Base-by-base conservation (phyloP, 2,329 filamentous ascomycete genomes). In the Lecanicillium sp. region DNA sequence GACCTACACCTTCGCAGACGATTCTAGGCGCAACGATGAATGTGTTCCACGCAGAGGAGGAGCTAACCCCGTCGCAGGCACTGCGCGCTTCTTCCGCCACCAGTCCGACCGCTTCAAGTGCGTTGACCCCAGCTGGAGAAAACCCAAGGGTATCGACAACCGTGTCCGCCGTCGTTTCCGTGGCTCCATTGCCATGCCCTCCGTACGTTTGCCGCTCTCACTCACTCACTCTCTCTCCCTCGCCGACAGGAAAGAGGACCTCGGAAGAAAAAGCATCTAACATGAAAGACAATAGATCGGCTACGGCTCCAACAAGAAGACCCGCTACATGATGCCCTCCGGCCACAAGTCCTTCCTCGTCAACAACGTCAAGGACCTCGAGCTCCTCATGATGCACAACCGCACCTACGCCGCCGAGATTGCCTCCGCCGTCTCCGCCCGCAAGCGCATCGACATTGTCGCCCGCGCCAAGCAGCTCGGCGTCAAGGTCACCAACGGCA, bases 101-200 rank as follows among this genome's bases (percentile, higher is more conserved):
- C 93, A 98, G 84, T 87, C 82, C 74, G 93, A 97, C 77, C 85
- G 85, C 71, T 98, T 95, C 81, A 95, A 84, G 79, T 85, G 93
- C 71, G 84, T 97, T 62, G 84, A 80, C 69, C 71, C 86, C 62
- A 85, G 82, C 81, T 98, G 93, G 93, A 87, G 93, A 78, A 98
- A 97, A 83, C 93, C 93, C 63, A 98, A 98, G 88, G 93, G 93
- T 89, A 98, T 98, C 75, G 93, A 98, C 79, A 95, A 90, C 81
- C 80, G 87, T 67, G 91, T 98, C 71, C 87, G 93, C 72, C 84
- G 93, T 81, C 88, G 93, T 62, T 98, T 98, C 83, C 90, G 88
- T 77, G 89, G 93, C 68, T 88, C 87, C 77, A 86, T 86, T 74
- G 83, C 84, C 68, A 97, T 98, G 91, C 93, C 93, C 76, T 47